Conservation (phyloP, 2,329 filamentous ascomycete genomes). For the Monosporascus sp. region DNA sequence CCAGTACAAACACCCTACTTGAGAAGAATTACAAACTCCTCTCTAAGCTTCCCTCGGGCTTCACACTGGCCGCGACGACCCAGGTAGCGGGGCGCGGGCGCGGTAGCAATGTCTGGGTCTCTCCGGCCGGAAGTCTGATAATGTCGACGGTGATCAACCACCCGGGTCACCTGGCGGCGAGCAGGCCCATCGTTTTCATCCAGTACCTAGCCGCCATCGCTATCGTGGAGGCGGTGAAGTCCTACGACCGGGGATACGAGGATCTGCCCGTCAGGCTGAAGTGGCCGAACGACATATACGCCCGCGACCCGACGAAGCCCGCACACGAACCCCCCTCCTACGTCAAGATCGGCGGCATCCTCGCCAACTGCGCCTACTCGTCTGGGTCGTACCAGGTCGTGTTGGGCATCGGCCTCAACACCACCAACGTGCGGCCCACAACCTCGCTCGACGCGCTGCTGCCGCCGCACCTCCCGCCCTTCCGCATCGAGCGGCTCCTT, state of each 20-base stretch:
- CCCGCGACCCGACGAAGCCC: slow-evolving; percentile 49
- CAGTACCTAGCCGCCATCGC: slow-evolving; percentile 91
- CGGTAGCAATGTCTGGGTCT: slow-evolving; percentile 91
- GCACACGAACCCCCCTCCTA: slow-evolving; percentile 41
- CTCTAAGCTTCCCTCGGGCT: slow-evolving; percentile 72
- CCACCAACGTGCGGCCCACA: slow-evolving; percentile 76
- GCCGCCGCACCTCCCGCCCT: slow-evolving; percentile 42
- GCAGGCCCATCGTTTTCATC: slow-evolving; percentile 81
- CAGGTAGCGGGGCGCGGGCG: slow-evolving; percentile 85
- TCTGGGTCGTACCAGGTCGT: slow-evolving; percentile 76
- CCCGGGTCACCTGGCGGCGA: slow-evolving; percentile 62
- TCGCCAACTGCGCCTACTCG: slow-evolving; percentile 82
- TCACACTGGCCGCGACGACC: slow-evolving; percentile 79
- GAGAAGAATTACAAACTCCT: slow-evolving; percentile 85
- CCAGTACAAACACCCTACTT: slow-evolving; percentile 87
- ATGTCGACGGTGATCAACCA: slow-evolving; percentile 88
- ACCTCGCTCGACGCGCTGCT: slow-evolving; percentile 77
- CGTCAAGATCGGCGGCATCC: slow-evolving; percentile 88
- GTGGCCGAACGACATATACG: slow-evolving; percentile 96
- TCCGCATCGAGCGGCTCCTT: slow-evolving; percentile 73
- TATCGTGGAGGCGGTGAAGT: slow-evolving; percentile 74
- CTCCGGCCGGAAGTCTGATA: slow-evolving; percentile 77
- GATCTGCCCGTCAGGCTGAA: slow-evolving; percentile 79
- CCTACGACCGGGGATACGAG: slow-evolving; percentile 71
- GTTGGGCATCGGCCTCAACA: slow-evolving; percentile 81